Base-by-base conservation (phyloP, 2,329 filamentous ascomycete genomes). In the Cladosporium oxysporum region DNA sequence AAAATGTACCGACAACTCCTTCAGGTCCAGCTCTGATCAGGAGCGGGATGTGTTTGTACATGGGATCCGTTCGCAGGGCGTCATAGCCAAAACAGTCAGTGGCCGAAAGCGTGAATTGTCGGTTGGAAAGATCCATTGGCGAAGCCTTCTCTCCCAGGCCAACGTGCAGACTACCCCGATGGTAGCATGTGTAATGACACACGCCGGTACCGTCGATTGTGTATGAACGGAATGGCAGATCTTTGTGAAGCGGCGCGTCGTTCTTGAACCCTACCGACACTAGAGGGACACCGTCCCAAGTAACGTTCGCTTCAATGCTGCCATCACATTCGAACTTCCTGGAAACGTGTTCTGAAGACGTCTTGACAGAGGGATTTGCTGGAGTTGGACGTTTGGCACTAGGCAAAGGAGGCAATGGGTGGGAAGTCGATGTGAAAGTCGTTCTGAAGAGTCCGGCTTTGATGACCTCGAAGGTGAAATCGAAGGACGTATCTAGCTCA, bases 41-140 rank as follows among this genome's bases (percentile, higher is more conserved):
- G 0, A 92, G 82, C 0, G 90, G 90, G 47, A 91, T 90, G 71
- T 91, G 88, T 77, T 92, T 92, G 79, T 92, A 92, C 63, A 91
- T 80, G 0, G 90, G 90, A 74, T 92, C 89, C 2, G 88, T 90
- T 11, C 84, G 84, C 73, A 91, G 87, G 4, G 87, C 85, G 70
- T 92, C 89, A 72, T 92, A 91, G 2, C 90, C 88, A 70, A 92
- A 92, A 44, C 85, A 89, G 75, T 92, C 90, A 0, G 88, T 91
- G 2, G 88, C 88, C 0, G 88, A 87, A 16, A 92, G 80, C 29
- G 84, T 83, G 74, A 91, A 92, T 29, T 85, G 82, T 0, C 90
- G 83, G 35, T 87, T 88, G 0, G 84, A 87, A 1, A 92, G 81
- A 71, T 92, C 86, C 88, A 92, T 91, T 0, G 90, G 90, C 0